Evolutionary conservation across 2,329 filamentous ascomycete species (phyloP).

Genomic region (Diaporthe humulicola): DNA sequence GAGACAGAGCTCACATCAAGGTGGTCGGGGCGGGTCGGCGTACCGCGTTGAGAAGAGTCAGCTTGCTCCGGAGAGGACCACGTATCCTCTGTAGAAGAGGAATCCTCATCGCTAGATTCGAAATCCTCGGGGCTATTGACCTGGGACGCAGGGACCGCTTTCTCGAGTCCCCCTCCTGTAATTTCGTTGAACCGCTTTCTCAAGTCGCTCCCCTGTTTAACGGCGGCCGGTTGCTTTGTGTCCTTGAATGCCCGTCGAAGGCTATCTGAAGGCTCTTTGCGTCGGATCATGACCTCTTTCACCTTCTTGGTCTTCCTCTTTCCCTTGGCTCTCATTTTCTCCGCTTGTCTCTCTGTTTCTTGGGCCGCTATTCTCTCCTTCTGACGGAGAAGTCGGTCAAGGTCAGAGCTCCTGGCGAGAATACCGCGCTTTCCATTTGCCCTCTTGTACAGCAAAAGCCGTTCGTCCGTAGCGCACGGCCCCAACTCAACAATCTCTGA

Average conservation of each 20-base stretch:
- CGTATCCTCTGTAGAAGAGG: not conserved
- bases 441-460: not conserved
- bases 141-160: not conserved
- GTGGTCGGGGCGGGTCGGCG: not conserved
- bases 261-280: not conserved
- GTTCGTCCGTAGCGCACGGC: not conserved
- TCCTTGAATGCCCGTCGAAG: not conserved
- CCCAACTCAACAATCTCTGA: not conserved
- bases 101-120: not conserved
- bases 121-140: not conserved
- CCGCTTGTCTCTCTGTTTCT: not conserved
- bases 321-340: conserved; percentile 1
- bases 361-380: conserved; percentile 17
- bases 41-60: not conserved
- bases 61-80: not conserved
- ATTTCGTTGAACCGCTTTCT: conserved; percentile 4
- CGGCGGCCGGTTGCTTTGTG: not conserved
- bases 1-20: not conserved
- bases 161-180: not conserved
- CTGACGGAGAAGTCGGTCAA: conserved; percentile 27
- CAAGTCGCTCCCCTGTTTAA: not conserved
- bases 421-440: not conserved
- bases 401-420: not conserved
- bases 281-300: conserved; percentile 33
- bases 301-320: conserved; percentile 30